These are phyloP conservation scores for Solidago caesia DNA, from an alignment of 129 eudicot genomes.

Conservation along the genomic window DNA sequence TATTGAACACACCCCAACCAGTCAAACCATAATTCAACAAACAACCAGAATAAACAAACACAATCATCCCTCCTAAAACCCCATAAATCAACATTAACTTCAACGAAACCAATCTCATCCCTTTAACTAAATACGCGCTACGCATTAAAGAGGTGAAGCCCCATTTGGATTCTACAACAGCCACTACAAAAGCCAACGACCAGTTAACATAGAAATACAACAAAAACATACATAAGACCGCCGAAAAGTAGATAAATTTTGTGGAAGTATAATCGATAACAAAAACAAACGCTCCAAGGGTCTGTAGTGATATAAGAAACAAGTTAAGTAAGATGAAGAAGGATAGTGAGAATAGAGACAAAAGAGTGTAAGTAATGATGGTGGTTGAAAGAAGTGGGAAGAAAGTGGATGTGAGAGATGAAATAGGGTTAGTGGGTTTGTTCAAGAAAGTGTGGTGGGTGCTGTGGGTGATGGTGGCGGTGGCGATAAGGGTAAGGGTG, in stretches of 20 bases:
- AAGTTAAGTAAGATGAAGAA: not conserved
- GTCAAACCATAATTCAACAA: constrained; percentile 25
- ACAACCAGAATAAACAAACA: constrained; percentile 19
- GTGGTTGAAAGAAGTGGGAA: constrained; percentile 44
- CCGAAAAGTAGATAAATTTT: constrained; percentile 7
- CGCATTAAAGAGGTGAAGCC: constrained; percentile 49
- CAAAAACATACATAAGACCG: not conserved
- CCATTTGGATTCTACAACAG: constrained; percentile 62
- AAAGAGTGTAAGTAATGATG: not conserved
- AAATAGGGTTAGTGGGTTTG: constrained; percentile 45
- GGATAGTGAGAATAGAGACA: not conserved
- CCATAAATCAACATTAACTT: constrained; percentile 35
- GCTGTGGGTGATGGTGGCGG: constrained; percentile 44
- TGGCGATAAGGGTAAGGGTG: constrained; percentile 37
- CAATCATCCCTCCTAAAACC: constrained; percentile 14
- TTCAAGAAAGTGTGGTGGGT: constrained; percentile 46
- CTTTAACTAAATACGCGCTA: constrained; percentile 45
- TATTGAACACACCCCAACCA: constrained; percentile 32
- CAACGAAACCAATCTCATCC: constrained; percentile 41
- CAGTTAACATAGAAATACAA: constrained; percentile 47
- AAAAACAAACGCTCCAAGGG: constrained; percentile 12
- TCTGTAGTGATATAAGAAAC: not conserved
- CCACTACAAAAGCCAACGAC: constrained; percentile 42
- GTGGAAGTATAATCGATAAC: constrained; percentile 29
- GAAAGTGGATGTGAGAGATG: constrained; percentile 34